Evolutionary conservation across 768 basidiomycete species (phyloP).

Genomic region (Lentinula boryana): DNA sequence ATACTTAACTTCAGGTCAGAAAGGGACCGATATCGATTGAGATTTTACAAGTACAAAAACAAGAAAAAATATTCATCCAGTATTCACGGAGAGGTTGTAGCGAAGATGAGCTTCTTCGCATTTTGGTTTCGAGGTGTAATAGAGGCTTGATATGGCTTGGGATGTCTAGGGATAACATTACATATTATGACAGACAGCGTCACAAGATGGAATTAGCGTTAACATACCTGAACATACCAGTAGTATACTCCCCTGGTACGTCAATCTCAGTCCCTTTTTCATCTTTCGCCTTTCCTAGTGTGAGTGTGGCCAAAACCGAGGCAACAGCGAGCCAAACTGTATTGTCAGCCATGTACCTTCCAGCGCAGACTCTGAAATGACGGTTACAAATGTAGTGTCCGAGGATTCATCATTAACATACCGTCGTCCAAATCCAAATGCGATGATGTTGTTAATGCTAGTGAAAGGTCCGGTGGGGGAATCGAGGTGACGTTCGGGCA

Average conservation of each 20-base stretch:
- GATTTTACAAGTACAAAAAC: too few species aligned
- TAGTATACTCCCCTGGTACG: not conserved
- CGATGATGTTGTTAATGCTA: not conserved
- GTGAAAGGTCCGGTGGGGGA: not conserved
- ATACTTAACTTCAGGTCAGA: too few species aligned
- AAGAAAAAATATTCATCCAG: too few species aligned
- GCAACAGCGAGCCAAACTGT: constrained; percentile 25
- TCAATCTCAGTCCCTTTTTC: constrained; percentile 9
- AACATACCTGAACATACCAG: not conserved
- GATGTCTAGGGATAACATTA: not conserved
- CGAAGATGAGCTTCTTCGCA: not conserved
- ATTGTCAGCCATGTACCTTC: constrained; percentile 25
- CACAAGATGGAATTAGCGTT: too few species aligned
- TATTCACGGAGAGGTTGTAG: not conserved
- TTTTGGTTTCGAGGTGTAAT: not conserved
- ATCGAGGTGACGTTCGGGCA: not conserved
- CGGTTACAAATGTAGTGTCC: not conserved
- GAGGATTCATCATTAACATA: not conserved
- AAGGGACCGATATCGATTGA: too few species aligned
- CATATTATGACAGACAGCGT: not conserved
- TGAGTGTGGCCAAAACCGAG: constrained; percentile 23
- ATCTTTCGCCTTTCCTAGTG: constrained; percentile 19
- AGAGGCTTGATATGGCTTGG: not conserved
- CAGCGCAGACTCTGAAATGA: constrained; percentile 25
- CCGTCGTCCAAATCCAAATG: constrained; percentile 5